Evolutionary conservation across 805 yeast species (phyloP), one percentile per base, ranked within the genome.

Genomic region (Yarrowia divulgata): DNA sequence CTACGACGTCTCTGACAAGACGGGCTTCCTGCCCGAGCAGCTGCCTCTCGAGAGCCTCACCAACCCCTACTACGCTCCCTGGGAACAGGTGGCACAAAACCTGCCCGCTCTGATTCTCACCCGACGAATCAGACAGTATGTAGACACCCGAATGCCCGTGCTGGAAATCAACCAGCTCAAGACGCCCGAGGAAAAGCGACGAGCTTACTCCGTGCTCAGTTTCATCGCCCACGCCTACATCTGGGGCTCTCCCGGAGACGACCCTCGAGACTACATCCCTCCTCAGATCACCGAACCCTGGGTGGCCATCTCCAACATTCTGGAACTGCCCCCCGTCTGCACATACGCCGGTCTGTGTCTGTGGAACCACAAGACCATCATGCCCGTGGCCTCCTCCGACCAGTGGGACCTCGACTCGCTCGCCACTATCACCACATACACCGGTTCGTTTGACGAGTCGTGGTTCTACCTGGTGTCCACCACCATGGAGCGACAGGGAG

Each of bases 391-490:
- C 70, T 71, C 75, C 49, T 72, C 79, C 63, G 72, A 79, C 71
- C 73, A 77, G 63, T 74, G 85, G 83, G 87, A 85, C 71, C 83
- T 91, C 55, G 88, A 89, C 68, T 88, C 89, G 74, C 81, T 93
- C 69, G 89, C 93, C 68, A 89, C 96, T 0, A 85, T 90, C 71
- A 87, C 86, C 76, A 92, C 97, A 0, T 94, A 88, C 77, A 93
- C 98, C 0, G 98, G 98, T 1, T 86, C 92, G 4, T 85, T 88
- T 50, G 98, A 93, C 79, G 98, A 93, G 79, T 85, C 90, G 72
- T 93, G 98, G 98, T 93, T 93, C 77, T 93, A 91, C 77, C 81
- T 93, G 70, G 94, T 93, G 10, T 88, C 95, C 74, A 94, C 92
- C 1, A 91, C 87, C 72, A 91, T 94, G 75, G 98, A 93, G 79